Percentiles rank a stretch among this genome's conserved stretches.
Conservation (phyloP, 352 stramenopile genomes). For the Globisporangium lucens region DNA sequence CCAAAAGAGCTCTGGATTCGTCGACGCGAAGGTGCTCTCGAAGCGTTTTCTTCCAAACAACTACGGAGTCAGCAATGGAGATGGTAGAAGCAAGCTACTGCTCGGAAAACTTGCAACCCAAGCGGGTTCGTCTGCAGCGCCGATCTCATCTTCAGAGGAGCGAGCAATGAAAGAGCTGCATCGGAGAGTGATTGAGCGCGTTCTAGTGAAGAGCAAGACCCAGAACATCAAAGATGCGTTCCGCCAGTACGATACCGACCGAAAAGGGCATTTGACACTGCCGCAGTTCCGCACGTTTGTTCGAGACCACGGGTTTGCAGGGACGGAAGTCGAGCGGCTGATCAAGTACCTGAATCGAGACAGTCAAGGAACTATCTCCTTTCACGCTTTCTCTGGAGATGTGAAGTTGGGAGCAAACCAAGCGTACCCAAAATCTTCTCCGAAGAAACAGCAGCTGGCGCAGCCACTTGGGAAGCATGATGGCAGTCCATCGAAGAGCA, state of each 20-base stretch:
- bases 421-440: slow-evolving; percentile 36
- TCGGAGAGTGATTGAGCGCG: slow-evolving; percentile 54
- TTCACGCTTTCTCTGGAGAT: slow-evolving; percentile 49
- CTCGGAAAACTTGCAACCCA: neutral
- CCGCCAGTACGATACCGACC: slow-evolving; percentile 52
- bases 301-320: slow-evolving; percentile 53
- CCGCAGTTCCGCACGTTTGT: slow-evolving; percentile 50
- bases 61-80: neutral
- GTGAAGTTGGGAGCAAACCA: slow-evolving; percentile 36
- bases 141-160: slow-evolving; percentile 3
- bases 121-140: neutral
- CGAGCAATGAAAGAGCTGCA: slow-evolving; percentile 39
- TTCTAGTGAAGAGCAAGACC: slow-evolving; percentile 47
- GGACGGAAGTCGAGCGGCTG: slow-evolving; percentile 44
- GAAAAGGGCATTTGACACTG: slow-evolving; percentile 37
- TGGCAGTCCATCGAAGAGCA: slow-evolving; percentile 11
- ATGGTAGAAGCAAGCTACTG: neutral
- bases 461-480: slow-evolving; percentile 29
- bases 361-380: slow-evolving; percentile 42
- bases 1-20: slow-evolving; percentile 10
- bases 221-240: slow-evolving; percentile 69
- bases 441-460: slow-evolving; percentile 41
- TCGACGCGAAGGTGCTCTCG: slow-evolving; percentile 22
- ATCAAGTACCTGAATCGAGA: slow-evolving; percentile 39
- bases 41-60: slow-evolving; percentile 25